Conservation (phyloP, 129 eudicot genomes). For the Deinandra increscens region DNA sequence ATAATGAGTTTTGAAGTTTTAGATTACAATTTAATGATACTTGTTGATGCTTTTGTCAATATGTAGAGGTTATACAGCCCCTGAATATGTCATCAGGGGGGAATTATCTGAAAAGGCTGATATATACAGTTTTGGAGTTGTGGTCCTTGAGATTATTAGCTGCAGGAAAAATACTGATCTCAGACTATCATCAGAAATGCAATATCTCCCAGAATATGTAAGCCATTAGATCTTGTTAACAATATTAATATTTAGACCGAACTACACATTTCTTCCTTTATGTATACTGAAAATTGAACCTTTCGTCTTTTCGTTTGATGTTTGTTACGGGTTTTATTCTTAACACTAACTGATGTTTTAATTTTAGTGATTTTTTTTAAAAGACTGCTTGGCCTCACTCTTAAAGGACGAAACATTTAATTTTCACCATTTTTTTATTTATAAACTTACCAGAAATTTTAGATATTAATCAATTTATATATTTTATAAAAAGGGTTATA, state of each 20-base stretch:
- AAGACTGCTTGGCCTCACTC: too few relatives aligned
- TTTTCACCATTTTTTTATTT: too few relatives aligned
- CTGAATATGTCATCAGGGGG: constrained; percentile 75
- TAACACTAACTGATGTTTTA: too few relatives aligned
- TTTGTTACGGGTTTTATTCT: too few relatives aligned
- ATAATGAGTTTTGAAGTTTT: neutral
- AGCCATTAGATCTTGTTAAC: constrained; percentile 17
- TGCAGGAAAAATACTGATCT: constrained; percentile 71
- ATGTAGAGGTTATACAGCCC: constrained; percentile 81
- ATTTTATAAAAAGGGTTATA: too few relatives aligned
- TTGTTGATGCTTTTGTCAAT: neutral
- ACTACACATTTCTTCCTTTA: too few relatives aligned
- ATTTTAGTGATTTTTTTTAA: too few relatives aligned
- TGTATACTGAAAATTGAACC: too few relatives aligned
- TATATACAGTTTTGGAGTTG: constrained; percentile 75
- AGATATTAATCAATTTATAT: too few relatives aligned
- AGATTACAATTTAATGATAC: neutral
- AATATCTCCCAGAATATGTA: constrained; percentile 81
- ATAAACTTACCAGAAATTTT: too few relatives aligned
- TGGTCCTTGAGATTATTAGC: constrained; percentile 65
- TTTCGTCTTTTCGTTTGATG: too few relatives aligned
- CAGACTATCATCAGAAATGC: constrained; percentile 62
- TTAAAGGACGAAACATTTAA: too few relatives aligned
- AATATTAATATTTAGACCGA: neutral
- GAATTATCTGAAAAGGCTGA: constrained; percentile 77